phyloP scores from a whole-genome alignment of 2,329 filamentous ascomycete species.

The Neophaeococcomyces aloes region DNA sequence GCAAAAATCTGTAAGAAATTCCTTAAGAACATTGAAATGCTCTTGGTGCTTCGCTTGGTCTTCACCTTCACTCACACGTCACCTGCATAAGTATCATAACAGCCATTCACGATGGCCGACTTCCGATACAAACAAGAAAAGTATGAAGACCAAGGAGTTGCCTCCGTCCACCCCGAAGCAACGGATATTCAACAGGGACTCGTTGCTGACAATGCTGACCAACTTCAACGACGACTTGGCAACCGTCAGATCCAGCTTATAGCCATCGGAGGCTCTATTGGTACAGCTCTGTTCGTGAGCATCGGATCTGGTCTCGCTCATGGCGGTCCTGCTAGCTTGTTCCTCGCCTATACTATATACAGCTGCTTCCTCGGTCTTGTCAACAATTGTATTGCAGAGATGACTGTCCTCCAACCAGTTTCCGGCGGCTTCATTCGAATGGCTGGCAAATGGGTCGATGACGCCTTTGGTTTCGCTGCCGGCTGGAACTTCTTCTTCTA shows the following conservation, averaged over 20 bases:
- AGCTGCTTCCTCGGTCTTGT: slow-evolving; percentile 27
- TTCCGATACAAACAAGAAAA: not conserved
- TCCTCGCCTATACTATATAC: slow-evolving; percentile 28
- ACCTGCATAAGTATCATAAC: not conserved
- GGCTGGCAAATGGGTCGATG: slow-evolving; percentile 36
- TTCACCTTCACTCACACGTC: not conserved
- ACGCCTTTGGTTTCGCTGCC: slow-evolving; percentile 35
- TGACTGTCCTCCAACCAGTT: slow-evolving; percentile 35
- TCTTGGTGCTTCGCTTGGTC: not conserved
- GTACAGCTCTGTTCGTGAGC: slow-evolving; percentile 30
- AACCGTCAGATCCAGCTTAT: slow-evolving; percentile 50
- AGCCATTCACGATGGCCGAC: not conserved
- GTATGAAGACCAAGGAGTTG: not conserved
- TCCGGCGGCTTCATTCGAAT: slow-evolving; percentile 33
- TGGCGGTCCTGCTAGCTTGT: slow-evolving; percentile 30
- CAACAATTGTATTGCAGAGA: slow-evolving; percentile 36
- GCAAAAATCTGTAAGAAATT: no score
- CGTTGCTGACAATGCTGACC: slow-evolving; percentile 25
- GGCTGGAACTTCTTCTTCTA: slow-evolving; percentile 41
- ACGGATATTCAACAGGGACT: slow-evolving; percentile 11
- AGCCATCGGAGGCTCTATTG: slow-evolving; percentile 33
- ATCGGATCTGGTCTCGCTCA: slow-evolving; percentile 30
- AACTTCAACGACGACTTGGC: slow-evolving; percentile 40
- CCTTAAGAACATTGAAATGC: not conserved
- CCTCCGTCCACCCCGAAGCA: no score